Percentiles rank a stretch among this genome's conserved stretches.
These are phyloP conservation scores for Beauveria rudraprayagi DNA, from an alignment of 2,329 filamentous ascomycete genomes.

Conservation along the genomic window DNA sequence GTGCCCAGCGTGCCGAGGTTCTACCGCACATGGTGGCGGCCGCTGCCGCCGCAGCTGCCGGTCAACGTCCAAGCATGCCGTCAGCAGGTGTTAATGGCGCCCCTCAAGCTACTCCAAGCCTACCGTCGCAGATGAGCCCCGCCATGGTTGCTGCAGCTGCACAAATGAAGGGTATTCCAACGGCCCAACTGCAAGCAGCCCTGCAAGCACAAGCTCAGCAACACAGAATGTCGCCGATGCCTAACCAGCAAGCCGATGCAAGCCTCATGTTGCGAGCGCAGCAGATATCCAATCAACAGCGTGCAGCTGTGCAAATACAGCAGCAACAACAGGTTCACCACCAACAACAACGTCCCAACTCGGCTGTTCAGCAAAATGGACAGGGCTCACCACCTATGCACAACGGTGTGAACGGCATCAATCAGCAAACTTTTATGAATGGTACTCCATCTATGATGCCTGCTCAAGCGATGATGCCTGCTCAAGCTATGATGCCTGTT, in stretches of 20 bases:
- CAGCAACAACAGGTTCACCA: conserved; percentile 33
- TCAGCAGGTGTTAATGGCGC: conserved; percentile 23
- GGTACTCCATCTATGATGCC: conserved; percentile 47
- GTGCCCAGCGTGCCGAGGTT: conserved; percentile 31
- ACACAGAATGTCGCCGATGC: conserved; percentile 48
- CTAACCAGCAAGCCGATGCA: conserved; percentile 40
- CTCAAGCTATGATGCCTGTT: conserved; percentile 44
- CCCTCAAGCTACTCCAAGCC: conserved; percentile 28
- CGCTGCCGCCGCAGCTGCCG: conserved; percentile 31
- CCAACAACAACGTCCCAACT: conserved; percentile 23
- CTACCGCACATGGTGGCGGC: conserved; percentile 38
- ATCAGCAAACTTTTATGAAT: conserved; percentile 45
- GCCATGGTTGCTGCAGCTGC: conserved; percentile 42
- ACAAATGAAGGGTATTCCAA: conserved; percentile 57
- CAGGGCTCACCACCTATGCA: conserved; percentile 39
- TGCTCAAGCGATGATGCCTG: conserved; percentile 44
- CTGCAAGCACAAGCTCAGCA: conserved; percentile 36
- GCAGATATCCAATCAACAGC: conserved; percentile 58
- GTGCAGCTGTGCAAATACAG: conserved; percentile 42
- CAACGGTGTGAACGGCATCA: conserved; percentile 34
- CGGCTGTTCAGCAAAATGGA: conserved; percentile 23
- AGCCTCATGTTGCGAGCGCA: conserved; percentile 55
- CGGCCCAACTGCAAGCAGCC: conserved; percentile 59
- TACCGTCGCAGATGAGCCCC: conserved; percentile 34
- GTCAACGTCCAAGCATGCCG: conserved; percentile 44